A percentile compares a stretch with the other conserved stretches of the same genome.
phyloP scores from a whole-genome alignment of 2,329 filamentous ascomycete genomes.

The Dactylellina haptotyla region DNA sequence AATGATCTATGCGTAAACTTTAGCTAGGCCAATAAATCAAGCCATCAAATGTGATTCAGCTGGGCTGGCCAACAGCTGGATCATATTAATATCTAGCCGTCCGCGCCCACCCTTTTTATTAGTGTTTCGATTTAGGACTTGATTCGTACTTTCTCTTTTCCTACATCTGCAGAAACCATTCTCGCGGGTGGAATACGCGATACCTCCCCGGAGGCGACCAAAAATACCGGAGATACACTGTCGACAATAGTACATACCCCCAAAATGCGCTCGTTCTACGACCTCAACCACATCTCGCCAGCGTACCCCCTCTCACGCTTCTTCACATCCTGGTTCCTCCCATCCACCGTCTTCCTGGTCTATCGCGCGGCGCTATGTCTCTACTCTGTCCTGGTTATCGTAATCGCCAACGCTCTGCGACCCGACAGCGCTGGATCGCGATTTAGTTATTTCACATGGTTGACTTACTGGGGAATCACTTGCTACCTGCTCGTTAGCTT shows the following conservation, averaged over 20 bases:
- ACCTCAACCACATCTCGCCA: slow-evolving; percentile 55
- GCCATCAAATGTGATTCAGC: background rate
- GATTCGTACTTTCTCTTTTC: too few species aligned
- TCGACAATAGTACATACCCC: background rate
- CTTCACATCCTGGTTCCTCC: slow-evolving; percentile 82
- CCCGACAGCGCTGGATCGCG: slow-evolving; percentile 66
- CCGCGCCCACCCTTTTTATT: slow-evolving; percentile 8
- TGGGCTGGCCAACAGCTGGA: background rate
- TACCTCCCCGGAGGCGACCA: background rate
- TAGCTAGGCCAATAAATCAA: background rate
- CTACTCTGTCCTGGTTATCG: slow-evolving; percentile 75
- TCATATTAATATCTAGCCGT: slow-evolving; percentile 32
- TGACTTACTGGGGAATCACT: slow-evolving; percentile 83
- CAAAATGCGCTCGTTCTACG: slow-evolving; percentile 42
- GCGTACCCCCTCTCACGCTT: slow-evolving; percentile 69
- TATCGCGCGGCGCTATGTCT: slow-evolving; percentile 66
- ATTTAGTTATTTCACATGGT: slow-evolving; percentile 84
- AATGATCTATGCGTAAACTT: background rate
- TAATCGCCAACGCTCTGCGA: slow-evolving; percentile 75
- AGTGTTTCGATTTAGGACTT: background rate
- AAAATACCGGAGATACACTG: background rate
- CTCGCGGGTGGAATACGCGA: background rate
- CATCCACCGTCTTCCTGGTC: slow-evolving; percentile 71
- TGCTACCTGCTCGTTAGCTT: slow-evolving; percentile 73
- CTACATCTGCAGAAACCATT: background rate